Conservation (phyloP, 2,329 filamentous ascomycete species). For the Gnomoniopsis sp. region DNA sequence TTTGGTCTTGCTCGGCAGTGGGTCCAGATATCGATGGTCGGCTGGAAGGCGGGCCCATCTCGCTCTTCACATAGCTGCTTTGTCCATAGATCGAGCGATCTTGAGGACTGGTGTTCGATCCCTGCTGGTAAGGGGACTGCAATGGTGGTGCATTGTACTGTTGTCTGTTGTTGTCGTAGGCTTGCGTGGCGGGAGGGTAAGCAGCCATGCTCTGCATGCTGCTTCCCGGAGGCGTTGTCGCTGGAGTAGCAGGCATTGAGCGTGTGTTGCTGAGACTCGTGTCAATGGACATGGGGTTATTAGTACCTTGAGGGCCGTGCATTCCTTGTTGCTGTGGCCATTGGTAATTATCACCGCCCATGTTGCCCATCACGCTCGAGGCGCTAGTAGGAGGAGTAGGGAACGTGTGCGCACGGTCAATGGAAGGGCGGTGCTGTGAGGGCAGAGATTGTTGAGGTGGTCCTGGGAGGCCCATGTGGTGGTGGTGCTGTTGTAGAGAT, state of each 20-base stretch:
- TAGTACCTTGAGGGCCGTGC: constrained; percentile 58
- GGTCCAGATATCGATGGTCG: constrained; percentile 54
- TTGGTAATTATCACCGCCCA: constrained; percentile 76
- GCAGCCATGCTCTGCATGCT: constrained; percentile 74
- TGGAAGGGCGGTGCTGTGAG: constrained; percentile 70
- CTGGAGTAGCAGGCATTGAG: constrained; percentile 87
- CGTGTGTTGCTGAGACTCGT: constrained; percentile 73
- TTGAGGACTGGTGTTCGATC: constrained; percentile 53
- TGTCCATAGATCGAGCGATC: constrained; percentile 66
- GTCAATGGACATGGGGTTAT: constrained; percentile 79
- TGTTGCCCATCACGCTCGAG: constrained; percentile 73
- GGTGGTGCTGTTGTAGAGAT: constrained; percentile 66
- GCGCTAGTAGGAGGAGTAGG: constrained; percentile 90
- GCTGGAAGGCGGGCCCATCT: constrained; percentile 79
- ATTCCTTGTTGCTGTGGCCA: constrained; percentile 64
- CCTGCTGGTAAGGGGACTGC: constrained; percentile 66
- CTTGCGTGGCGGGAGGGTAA: constrained; percentile 66
- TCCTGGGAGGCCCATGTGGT: constrained; percentile 56
- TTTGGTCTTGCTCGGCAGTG: constrained; percentile 56
- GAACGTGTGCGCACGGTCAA: constrained; percentile 88
- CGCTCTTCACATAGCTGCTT: constrained; percentile 71
- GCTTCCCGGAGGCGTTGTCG: constrained; percentile 80
- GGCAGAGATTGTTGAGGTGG: constrained; percentile 50
- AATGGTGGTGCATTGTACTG: constrained; percentile 72
- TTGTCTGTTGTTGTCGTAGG: constrained; percentile 73